Base-by-base conservation (phyloP, 1,139 yeast genomes). In the Geotrichum citri-aurantii region DNA sequence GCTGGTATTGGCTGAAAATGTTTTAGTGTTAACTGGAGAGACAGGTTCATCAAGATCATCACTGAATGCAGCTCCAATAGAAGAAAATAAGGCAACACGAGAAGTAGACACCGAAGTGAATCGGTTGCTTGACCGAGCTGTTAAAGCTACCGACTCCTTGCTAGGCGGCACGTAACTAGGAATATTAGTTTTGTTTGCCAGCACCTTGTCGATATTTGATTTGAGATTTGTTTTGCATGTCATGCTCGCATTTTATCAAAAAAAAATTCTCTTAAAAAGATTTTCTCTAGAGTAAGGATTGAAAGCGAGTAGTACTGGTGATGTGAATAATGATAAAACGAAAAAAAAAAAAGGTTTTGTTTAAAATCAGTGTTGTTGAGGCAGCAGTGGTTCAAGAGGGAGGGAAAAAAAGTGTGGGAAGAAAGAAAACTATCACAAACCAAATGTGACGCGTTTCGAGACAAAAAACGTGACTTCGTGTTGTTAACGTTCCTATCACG, bases 201-300 rank as follows among this genome's bases (percentile, higher is more conserved):
- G 50, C n/a, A 55, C 42, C 31, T 29, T 49, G 21, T 55, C 58
- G 4, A 55, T 27, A 55, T 55, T 50, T n/a, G 44, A 14, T 50
- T 50, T 55, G 46, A 55, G 31, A 33, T 55, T 55, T 10, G 58
- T 50, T 31, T 31, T 55, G 37, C 50, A 50, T 44, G 21, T 50
- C 58, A 55, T 50, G 40, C 56, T 53, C 8, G 53, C 56, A 46
- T 26, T 27, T 44, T 46, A 33, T 3, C 17, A 33, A n/a, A 24
- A 14, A 46, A 44, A 44, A 44, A 2, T 3, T n/a, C 24, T 46
- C 21, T 3, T 17, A 19, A 3, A 46, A 46, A 17, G 11, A 46
- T 17, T 2, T n/a, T 2, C 2, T 3, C 19, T 37, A 37, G 6
- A 12, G 4, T 5, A 26, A 26, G 29, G n/a, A 14, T 37, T 37